Conservation (phyloP, 805 yeast genomes). For the Monosporozyma solicola region DNA sequence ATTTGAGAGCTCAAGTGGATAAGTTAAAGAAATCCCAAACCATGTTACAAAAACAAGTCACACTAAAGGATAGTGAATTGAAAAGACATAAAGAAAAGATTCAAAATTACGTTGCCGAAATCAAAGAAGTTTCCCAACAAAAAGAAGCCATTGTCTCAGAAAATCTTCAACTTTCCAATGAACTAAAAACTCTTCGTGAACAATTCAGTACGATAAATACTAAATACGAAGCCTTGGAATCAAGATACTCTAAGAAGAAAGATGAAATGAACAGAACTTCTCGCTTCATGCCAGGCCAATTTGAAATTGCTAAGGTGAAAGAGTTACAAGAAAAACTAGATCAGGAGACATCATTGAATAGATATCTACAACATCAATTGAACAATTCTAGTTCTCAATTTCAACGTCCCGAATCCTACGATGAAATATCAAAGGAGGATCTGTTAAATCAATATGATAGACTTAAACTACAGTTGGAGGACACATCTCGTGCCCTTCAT, state of each 20-base stretch:
- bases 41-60: conserved; percentile 30
- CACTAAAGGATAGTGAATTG: conserved; percentile 32
- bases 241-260: conserved; percentile 26
- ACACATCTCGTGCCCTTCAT: conserved; percentile 40
- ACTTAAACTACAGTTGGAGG: conserved; percentile 44
- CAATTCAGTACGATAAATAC: conserved; percentile 19
- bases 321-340: conserved; percentile 30
- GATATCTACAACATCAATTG: conserved; percentile 21
- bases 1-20: conserved; percentile 34
- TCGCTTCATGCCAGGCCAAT: neutral
- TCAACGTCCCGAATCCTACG: neutral
- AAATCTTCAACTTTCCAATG: conserved; percentile 19
- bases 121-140: conserved; percentile 23
- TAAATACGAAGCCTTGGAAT: conserved; percentile 20
- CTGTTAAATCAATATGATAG: conserved; percentile 29
- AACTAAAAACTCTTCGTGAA: conserved; percentile 21
- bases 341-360: conserved; percentile 26
- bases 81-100: conserved; percentile 22
- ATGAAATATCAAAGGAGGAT: conserved; percentile 13
- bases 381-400: neutral
- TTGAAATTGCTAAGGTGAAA: conserved; percentile 29
- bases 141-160: conserved; percentile 26
- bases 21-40: conserved; percentile 31
- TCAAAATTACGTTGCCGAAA: conserved; percentile 20
- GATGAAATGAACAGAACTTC: conserved; percentile 4